Base-by-base conservation (phyloP, 345 rosid species). In the Eucalyptus pumila region DNA sequence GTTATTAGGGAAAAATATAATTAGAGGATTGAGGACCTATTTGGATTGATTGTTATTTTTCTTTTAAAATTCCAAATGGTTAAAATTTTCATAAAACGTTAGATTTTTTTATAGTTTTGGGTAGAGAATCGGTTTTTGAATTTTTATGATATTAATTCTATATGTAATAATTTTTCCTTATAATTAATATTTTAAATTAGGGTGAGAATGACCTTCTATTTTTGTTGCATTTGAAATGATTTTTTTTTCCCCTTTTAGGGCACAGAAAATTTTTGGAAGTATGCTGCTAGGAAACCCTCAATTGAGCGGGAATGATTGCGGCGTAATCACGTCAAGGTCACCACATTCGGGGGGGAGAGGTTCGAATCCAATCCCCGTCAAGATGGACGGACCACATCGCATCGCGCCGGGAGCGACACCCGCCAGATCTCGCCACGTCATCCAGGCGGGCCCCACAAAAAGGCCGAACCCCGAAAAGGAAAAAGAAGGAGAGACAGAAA, bases 21-120 rank as follows among this genome's bases (percentile, higher is more conserved):
- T 19, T 3, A 37, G 7, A 34, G 0, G 45, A 62, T 19, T 37
- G 45, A 19, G 27, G 26, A 42, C 4, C 47, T 6, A 4, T 40
- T 40, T 40, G 30, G 47, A 37, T 76, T 76, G 47, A 40, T 76
- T 11, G 5, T 6, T 72, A 17, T 24, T 19, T 9, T 69, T 69
- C 1, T 16, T 14, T 67, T n/a, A 32, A 14, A 8, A 15, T 34
- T 69, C 0, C 6, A 17, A 34, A 17, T 34, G 4, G 80, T 34
- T 10, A 19, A 69, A 69, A 69, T 34, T 69, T 69, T 17, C 12
- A 17, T 34, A 17, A 17, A 52, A 8, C 2, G 0, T 52, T 8
- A 1, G 5, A 52, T 4, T 8, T 52, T 49, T 52, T 7, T 52
- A 8, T 52, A 52, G 1, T 52, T 52, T 17, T 52, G 0, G 2